A percentile compares a stretch with the other conserved stretches of the same genome.
Conservation (phyloP, 2,329 filamentous ascomycete genomes). For the Bipolaris sorokiniana region DNA sequence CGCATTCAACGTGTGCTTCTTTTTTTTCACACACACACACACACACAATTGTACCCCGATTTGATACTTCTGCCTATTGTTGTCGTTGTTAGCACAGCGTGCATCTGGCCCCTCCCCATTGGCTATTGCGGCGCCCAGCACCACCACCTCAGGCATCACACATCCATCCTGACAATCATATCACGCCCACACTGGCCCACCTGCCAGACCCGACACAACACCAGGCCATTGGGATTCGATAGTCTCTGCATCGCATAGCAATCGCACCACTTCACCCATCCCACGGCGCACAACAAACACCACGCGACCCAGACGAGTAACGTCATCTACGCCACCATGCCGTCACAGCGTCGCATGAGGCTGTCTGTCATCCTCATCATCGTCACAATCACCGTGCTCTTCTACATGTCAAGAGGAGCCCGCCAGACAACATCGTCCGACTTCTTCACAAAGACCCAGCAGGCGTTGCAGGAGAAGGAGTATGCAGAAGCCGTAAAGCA, state of each 20-base stretch:
- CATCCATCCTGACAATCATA: not conserved
- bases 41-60: not conserved
- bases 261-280: no score
- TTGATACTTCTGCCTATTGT: not conserved
- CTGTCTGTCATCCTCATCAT: slow-evolving; percentile 69
- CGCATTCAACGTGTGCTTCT: slow-evolving; percentile 1
- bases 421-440: slow-evolving; percentile 59
- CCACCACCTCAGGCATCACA: not conserved
- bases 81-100: not conserved
- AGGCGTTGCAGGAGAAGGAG: slow-evolving; percentile 53
- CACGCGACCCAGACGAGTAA: slow-evolving; percentile 15
- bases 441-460: slow-evolving; percentile 66
- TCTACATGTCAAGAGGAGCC: slow-evolving; percentile 74
- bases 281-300: not conserved
- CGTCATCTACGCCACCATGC: slow-evolving; percentile 33
- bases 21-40: slow-evolving; percentile 4
- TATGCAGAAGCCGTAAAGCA: slow-evolving; percentile 48
- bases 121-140: slow-evolving; percentile 4
- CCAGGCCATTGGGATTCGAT: not conserved
- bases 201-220: not conserved
- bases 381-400: slow-evolving; percentile 67
- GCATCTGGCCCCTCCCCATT: not conserved
- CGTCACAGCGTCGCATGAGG: slow-evolving; percentile 67
- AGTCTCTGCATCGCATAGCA: not conserved
- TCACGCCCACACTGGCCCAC: not conserved